These are phyloP conservation scores for Colletotrichum acutatum DNA, from an alignment of 2,329 filamentous ascomycete species.

Conservation along the genomic window DNA sequence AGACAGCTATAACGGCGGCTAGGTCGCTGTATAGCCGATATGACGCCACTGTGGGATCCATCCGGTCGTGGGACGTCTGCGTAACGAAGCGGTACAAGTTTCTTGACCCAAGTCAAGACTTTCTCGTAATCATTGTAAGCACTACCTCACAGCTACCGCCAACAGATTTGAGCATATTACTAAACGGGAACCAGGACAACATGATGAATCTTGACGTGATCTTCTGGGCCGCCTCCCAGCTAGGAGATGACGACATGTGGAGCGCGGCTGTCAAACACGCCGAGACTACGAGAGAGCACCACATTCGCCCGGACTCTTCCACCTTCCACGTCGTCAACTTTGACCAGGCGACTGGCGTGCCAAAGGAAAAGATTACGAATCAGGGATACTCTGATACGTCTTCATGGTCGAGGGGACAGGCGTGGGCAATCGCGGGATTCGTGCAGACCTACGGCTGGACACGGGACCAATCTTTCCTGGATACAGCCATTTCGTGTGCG, in stretches of 20 bases:
- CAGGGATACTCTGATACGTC: slow-evolving; percentile 56
- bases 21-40: slow-evolving; percentile 51
- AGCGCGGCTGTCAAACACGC: slow-evolving; percentile 53
- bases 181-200: slow-evolving; percentile 43
- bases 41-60: slow-evolving; percentile 44
- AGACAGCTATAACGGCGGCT: slow-evolving; percentile 47
- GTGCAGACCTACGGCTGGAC: slow-evolving; percentile 59
- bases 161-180: not conserved
- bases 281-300: slow-evolving; percentile 48
- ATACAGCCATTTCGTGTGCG: slow-evolving; percentile 54
- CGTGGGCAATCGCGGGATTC: slow-evolving; percentile 61
- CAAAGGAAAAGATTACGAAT: slow-evolving; percentile 56
- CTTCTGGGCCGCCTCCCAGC: slow-evolving; percentile 52
- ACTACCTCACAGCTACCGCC: not conserved
- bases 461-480: slow-evolving; percentile 51
- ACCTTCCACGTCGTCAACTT: slow-evolving; percentile 59
- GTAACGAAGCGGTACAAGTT: slow-evolving; percentile 52
- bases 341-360: slow-evolving; percentile 49
- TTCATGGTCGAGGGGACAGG: slow-evolving; percentile 60
- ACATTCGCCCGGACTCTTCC: slow-evolving; percentile 51
- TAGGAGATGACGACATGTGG: slow-evolving; percentile 43
- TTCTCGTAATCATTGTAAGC: slow-evolving; percentile 54
- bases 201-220: slow-evolving; percentile 56
- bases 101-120: slow-evolving; percentile 47
- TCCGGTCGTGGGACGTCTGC: slow-evolving; percentile 57